A percentile compares a stretch with the other conserved stretches of the same genome.
phyloP scores from a whole-genome alignment of 2,329 filamentous ascomycete genomes.

The Venturia oleaginea region DNA sequence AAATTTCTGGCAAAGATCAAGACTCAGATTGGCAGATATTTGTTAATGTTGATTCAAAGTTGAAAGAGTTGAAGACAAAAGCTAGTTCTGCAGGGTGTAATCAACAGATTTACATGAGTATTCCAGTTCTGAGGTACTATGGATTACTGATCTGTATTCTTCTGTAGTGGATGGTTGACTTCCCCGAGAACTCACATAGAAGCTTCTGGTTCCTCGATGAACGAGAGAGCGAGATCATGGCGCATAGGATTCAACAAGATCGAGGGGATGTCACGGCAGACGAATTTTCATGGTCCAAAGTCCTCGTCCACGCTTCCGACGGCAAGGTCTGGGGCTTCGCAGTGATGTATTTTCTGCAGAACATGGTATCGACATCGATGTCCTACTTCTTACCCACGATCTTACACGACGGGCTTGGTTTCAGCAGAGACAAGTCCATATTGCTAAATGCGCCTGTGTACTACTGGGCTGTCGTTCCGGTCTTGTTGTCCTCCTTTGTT shows the following conservation, averaged over 20 bases:
- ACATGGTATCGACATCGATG: slow-evolving; percentile 55
- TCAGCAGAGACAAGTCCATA: slow-evolving; percentile 37
- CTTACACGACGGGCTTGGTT: slow-evolving; percentile 47
- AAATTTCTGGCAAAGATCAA: background rate
- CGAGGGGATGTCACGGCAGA: slow-evolving; percentile 51
- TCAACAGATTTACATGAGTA: background rate
- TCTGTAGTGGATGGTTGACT: slow-evolving; percentile 55
- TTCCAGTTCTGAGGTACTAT: too few species aligned
- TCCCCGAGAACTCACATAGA: slow-evolving; percentile 51
- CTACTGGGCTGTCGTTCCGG: slow-evolving; percentile 12
- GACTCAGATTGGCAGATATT: background rate
- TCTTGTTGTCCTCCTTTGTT: slow-evolving; percentile 23
- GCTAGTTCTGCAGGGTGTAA: background rate
- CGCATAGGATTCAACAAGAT: slow-evolving; percentile 50
- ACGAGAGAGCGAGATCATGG: slow-evolving; percentile 47
- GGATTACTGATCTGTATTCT: background rate
- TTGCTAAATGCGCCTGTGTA: slow-evolving; percentile 14
- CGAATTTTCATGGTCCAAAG: slow-evolving; percentile 42
- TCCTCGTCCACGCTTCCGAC: slow-evolving; percentile 50
- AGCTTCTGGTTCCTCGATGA: slow-evolving; percentile 50
- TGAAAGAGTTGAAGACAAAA: background rate
- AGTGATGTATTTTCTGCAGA: slow-evolving; percentile 56
- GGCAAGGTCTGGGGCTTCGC: slow-evolving; percentile 57
- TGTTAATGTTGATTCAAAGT: background rate
- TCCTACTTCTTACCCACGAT: slow-evolving; percentile 59